Evolutionary conservation across 306 rosid genomes (phyloP).

Genomic region (Fragaria nilgerrensis): DNA sequence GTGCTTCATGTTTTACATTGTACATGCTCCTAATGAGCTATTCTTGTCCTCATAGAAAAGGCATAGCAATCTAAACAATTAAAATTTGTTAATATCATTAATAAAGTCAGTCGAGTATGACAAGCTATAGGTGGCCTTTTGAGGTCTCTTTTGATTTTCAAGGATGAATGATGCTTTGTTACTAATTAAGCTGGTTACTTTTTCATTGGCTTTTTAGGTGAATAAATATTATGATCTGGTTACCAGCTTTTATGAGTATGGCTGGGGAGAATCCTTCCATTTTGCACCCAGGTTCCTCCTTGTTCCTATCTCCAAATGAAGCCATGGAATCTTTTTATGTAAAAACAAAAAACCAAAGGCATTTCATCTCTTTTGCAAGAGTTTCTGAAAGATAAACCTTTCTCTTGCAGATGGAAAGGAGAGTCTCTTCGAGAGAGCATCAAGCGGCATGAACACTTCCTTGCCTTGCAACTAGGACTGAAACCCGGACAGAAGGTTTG

Average conservation of each 20-base stretch:
- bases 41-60: background rate
- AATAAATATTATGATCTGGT: conserved; percentile 90
- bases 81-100: background rate
- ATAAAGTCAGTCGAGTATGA: background rate
- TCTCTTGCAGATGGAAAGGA: conserved; percentile 62
- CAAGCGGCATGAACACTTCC: conserved; percentile 94
- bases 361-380: background rate
- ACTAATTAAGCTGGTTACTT: background rate
- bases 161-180: background rate
- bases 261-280: conserved; percentile 99
- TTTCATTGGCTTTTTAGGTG: conserved; percentile 55
- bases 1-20: background rate
- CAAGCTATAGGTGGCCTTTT: background rate
- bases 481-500: conserved; percentile 86
- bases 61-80: background rate
- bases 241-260: conserved; percentile 94
- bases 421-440: conserved; percentile 94
- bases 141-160: background rate
- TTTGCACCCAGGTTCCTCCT: conserved; percentile 73
- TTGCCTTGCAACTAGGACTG: conserved; percentile 76
- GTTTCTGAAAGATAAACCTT: conserved; percentile 1
- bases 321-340: background rate
- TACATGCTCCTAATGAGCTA: background rate
- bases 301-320: background rate
- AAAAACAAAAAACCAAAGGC: background rate